Conservation (phyloP, 805 yeast species). For the Priceomyces medius region DNA sequence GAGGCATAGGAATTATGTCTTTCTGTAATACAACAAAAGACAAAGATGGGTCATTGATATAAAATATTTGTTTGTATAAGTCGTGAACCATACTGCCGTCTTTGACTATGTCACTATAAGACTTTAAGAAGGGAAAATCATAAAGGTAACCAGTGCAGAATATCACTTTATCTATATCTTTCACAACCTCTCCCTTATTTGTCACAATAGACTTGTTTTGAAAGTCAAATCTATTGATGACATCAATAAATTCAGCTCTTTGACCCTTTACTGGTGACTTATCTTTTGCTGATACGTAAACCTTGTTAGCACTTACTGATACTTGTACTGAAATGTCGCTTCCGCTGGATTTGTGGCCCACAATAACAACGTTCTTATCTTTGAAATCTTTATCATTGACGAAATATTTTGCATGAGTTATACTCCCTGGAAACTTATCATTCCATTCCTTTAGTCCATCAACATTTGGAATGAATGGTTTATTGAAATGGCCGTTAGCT, state of each 20-base stretch:
- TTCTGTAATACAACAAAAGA: constrained; percentile 42
- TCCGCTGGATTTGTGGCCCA: constrained; percentile 82
- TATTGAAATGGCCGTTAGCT: constrained; percentile 31
- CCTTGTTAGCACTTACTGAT: constrained; percentile 35
- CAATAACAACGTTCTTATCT: constrained; percentile 46
- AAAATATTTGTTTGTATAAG: constrained; percentile 47
- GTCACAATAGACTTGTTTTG: constrained; percentile 23
- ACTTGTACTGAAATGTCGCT: constrained; percentile 68
- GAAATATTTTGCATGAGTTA: constrained; percentile 29
- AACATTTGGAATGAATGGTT: constrained; percentile 28
- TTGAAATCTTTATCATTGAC: constrained; percentile 22
- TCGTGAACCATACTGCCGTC: constrained; percentile 39
- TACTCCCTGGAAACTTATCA: constrained; percentile 19
- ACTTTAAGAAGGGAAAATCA: constrained; percentile 32
- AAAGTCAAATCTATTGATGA: constrained; percentile 30
- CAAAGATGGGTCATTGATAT: constrained; percentile 46
- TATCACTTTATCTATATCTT: constrained; percentile 26
- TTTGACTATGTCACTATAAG: constrained; percentile 9
- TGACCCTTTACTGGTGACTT: background rate
- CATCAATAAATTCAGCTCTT: constrained; percentile 25
- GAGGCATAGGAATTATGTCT: constrained; percentile 51
- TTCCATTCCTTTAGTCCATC: constrained; percentile 28
- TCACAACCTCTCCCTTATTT: constrained; percentile 22
- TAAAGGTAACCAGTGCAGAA: constrained; percentile 42
- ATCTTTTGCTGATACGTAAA: constrained; percentile 15